Evolutionary conservation across 169 alveolate genomes (phyloP).

Genomic region (Plasmodium blacklocki): DNA sequence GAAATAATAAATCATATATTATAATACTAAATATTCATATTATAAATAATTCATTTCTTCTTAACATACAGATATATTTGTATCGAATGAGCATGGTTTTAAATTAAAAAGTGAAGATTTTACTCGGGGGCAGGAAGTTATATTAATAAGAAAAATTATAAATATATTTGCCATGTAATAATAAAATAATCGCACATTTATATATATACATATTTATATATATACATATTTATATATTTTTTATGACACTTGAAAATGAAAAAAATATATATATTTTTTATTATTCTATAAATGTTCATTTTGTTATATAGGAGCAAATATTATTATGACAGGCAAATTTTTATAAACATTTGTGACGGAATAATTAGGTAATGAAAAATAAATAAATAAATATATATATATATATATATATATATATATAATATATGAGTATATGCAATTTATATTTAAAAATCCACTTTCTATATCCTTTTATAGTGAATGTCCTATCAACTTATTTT

Average conservation of each 20-base stretch:
- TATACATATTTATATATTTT: neutral
- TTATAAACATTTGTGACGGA: conserved; percentile 67
- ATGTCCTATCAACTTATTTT: conserved; percentile 61
- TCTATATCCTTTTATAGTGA: conserved; percentile 20
- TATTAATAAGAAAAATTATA: conserved; percentile 36
- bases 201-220: neutral
- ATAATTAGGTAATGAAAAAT: conserved; percentile 38
- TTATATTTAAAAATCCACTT: neutral
- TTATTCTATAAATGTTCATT: neutral
- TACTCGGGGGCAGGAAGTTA: conserved; percentile 31
- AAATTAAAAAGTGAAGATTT: conserved; percentile 35
- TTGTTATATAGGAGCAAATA: conserved; percentile 35
- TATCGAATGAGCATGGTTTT: conserved; percentile 27
- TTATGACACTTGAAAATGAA: neutral
- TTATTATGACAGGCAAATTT: conserved; percentile 57
- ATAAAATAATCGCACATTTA: neutral
- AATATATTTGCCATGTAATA: conserved; percentile 35
- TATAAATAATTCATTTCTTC: neutral
- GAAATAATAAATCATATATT: neutral
- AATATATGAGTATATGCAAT: neutral
- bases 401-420: neutral
- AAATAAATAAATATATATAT: neutral
- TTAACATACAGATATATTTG: conserved; percentile 20
- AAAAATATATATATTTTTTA: neutral
- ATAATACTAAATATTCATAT: neutral